phyloP scores from a whole-genome alignment of 148 eudicot species.

The Vaccinium macrocarpon region DNA sequence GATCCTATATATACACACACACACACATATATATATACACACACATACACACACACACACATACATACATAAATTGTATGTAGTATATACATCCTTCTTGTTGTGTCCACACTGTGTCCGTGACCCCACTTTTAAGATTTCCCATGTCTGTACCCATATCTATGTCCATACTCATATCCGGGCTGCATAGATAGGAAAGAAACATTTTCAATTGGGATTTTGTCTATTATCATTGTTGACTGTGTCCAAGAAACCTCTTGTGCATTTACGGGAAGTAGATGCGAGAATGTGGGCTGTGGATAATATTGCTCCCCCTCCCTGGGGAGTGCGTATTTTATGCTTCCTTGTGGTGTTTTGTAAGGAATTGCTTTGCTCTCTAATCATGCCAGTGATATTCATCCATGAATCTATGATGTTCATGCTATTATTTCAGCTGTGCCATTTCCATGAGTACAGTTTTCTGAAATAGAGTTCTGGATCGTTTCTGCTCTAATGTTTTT shows the following conservation, averaged over 20 bases:
- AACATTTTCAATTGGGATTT: background rate
- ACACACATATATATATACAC: no score
- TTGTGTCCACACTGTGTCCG: no score
- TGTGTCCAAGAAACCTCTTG: background rate
- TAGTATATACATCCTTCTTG: no score
- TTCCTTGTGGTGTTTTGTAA: background rate
- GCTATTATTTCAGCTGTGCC: background rate
- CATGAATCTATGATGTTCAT: background rate
- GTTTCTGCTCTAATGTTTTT: slow-evolving; percentile 29
- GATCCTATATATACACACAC: no score
- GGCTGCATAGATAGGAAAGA: no score
- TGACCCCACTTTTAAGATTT: no score
- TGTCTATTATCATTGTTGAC: background rate
- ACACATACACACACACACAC: no score
- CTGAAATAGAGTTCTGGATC: background rate
- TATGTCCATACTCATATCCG: background rate
- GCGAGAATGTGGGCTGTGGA: background rate
- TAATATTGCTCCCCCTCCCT: no score
- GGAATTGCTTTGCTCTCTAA: background rate
- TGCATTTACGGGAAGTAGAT: background rate
- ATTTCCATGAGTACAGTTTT: background rate
- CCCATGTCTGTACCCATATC: background rate
- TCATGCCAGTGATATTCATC: background rate
- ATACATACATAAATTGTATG: no score
- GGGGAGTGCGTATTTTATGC: background rate